Base-by-base conservation (phyloP, 768 basidiomycete species). In the Termitomyces sp. region DNA sequence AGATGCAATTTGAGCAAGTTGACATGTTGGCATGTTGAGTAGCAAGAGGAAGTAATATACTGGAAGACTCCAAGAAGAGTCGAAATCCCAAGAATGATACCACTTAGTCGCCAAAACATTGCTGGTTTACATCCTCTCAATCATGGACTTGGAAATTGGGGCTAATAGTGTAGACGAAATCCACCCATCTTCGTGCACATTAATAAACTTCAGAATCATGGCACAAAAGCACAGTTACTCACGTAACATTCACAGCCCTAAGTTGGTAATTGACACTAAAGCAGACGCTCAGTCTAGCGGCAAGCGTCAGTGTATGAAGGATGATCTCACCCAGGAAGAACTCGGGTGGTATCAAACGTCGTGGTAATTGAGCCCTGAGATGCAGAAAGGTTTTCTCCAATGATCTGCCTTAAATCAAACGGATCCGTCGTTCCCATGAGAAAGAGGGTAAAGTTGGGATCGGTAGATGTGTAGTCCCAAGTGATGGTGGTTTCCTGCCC, bases 401-500 rank as follows among this genome's bases (percentile, higher is more conserved):
- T 35, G 42, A 58, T 62, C 35, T 59, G 53, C 62, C 57, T 61
- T 15, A 59, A 54, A 42, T 64, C 58, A 33, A 59, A 62, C 15
- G 57, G 46, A 42, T 61, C 16, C 15, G 13, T 46, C 9, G 39
- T 32, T 28, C 58, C 60, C 33, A 57, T 62, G 1, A 58, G 60
- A 45, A 60, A 62, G 7, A 64, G 46, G 18, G 60, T 57, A 40
- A 55, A 64, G 28, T 48, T 52, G 20, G 58, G 51, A 54, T 61
- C 60, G 8, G n/a, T 59, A 11, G 56, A 38, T 36, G 4, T 38
- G 24, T 45, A n/a, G 24, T 44, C 42, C 60, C 60, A 64, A 20
- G 58, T 49, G 40, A 66, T 58, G n/a, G 54, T 57, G 44, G 65
- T 64, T 5, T 58, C 57, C 8, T 59, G 28, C 12, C 63, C 60